Conservation (phyloP, 208 protist species). For the Trichomonas gallinae region DNA sequence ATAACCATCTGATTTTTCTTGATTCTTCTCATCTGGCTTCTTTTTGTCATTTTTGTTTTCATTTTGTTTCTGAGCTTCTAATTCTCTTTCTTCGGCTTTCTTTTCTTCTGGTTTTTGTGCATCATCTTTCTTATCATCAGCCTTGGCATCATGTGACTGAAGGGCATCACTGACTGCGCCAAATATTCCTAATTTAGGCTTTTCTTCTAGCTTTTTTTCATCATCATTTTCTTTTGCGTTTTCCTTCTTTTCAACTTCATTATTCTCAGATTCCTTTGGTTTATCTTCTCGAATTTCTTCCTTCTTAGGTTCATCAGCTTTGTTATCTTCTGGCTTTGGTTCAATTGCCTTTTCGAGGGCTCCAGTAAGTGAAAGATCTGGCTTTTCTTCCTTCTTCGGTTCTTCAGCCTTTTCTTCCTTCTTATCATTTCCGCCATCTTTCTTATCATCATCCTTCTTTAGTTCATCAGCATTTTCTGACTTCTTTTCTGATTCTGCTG, state of each 20-base stretch:
- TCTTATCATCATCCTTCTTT: no score
- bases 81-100: no score
- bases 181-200: not conserved
- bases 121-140: not conserved
- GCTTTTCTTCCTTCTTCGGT: not conserved
- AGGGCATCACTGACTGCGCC: not conserved
- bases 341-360: not conserved
- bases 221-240: not conserved
- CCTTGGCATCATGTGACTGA: not conserved
- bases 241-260: not conserved
- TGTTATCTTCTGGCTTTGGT: not conserved
- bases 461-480: no score
- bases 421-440: not conserved
- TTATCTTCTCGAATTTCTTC: not conserved
- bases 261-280: not conserved
- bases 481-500: not conserved
- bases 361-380: not conserved
- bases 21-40: not conserved
- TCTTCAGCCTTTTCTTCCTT: not conserved
- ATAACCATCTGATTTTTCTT: not conserved
- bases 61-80: no score
- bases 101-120: not conserved
- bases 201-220: not conserved
- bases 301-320: not conserved
- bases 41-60: no score